phyloP scores from a whole-genome alignment of 2,329 filamentous ascomycete genomes.

The Leptodontidium sp. region DNA sequence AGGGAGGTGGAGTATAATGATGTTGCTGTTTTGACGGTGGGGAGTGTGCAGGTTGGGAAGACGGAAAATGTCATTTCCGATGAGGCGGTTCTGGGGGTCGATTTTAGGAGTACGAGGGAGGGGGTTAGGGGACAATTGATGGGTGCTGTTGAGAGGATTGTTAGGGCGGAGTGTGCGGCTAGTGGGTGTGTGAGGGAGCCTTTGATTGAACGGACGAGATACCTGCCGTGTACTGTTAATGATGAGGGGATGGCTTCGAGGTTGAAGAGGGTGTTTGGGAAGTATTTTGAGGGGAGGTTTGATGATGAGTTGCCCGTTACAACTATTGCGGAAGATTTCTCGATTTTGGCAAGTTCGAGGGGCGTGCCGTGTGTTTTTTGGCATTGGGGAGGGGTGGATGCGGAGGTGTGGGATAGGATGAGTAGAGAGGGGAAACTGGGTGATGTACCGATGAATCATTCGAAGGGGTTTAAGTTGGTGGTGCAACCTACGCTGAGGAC shows the following conservation, averaged over 20 bases:
- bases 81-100: slow-evolving; percentile 51
- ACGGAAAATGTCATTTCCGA: slow-evolving; percentile 56
- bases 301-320: slow-evolving; percentile 29
- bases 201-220: slow-evolving; percentile 31
- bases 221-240: slow-evolving; percentile 39
- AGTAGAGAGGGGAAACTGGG: slow-evolving; percentile 55
- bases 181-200: slow-evolving; percentile 46
- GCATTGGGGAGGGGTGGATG: slow-evolving; percentile 62
- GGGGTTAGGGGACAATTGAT: slow-evolving; percentile 49
- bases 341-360: slow-evolving; percentile 57
- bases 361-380: slow-evolving; percentile 62
- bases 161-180: slow-evolving; percentile 62
- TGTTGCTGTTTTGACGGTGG: slow-evolving; percentile 54
- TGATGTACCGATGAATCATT: slow-evolving; percentile 64
- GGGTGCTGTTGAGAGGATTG: slow-evolving; percentile 51
- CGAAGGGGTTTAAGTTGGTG: slow-evolving; percentile 62
- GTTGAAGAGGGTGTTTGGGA: slow-evolving; percentile 28
- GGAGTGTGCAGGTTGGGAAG: slow-evolving; percentile 52
- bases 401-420: slow-evolving; percentile 57
- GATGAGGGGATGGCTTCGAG: slow-evolving; percentile 32
- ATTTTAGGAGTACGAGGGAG: slow-evolving; percentile 49
- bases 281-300: slow-evolving; percentile 31
- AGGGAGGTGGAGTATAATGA: slow-evolving; percentile 52
- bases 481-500: slow-evolving; percentile 64
- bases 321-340: slow-evolving; percentile 41